Base-by-base conservation (phyloP, 2,329 filamentous ascomycete species). In the Falciphora oryzae region DNA sequence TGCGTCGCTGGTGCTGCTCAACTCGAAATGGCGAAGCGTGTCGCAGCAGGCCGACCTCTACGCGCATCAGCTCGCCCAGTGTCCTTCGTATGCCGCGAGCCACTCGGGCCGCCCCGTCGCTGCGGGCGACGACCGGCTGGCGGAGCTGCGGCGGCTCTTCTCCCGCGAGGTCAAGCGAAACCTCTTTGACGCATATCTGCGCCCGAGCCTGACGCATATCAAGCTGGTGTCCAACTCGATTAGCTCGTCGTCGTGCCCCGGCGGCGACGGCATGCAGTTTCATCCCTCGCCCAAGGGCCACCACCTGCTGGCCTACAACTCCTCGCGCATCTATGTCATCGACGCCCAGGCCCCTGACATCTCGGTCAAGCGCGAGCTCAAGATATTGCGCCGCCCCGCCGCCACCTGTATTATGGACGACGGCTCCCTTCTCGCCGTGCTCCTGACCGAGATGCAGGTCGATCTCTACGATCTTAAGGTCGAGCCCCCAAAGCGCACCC, bases 201-300 rank as follows among this genome's bases (percentile, higher is more conserved):
- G 89, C 25, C 91, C 91, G 4, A 83, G 77, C 66, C 82, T 85
- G 71, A 93, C 89, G 7, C 80, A 91, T 59, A 84, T 96, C 71
- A 93, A 90, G 72, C 81, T 97, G 63, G 87, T 96, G 16, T 95
- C 91, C 53, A 92, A 89, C 62, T 93, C 90, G 7, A 91, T 91
- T 69, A 94, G 90, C 73, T 93, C 91, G 0, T 92, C 90, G 1
- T 92, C 92, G 28, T 89, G 89, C 67, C 92, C 92, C 1, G 89
- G 90, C 44, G 91, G 91, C 38, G 92, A 96, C 75, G 91, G 91
- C 59, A 91, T 96, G 78, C 90, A 92, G 64, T 96, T 96, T 75
- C 87, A 85, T 67, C 86, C 92, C 66, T 96, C 92, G 2, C 87
- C 91, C 7, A 86, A 84, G 64, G 92, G 91, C 2, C 87, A 89